Evolutionary conservation across 1,284 basidiomycete genomes (phyloP), one percentile per base, ranked within the genome.

Genomic region (Moesziomyces aphidis): DNA sequence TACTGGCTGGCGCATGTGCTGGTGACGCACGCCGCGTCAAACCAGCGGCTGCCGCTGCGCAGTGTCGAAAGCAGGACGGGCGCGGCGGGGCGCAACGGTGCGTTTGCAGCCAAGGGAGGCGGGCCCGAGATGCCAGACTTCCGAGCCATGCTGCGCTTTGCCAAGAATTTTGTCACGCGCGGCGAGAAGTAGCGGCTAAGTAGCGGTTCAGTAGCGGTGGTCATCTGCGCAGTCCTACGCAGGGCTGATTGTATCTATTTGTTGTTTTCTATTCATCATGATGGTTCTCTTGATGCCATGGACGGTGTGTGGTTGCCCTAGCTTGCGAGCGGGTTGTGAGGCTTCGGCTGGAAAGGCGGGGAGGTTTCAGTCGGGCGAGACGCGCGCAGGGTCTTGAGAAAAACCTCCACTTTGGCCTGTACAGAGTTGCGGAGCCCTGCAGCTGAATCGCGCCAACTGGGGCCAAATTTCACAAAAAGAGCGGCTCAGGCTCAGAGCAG

Each of bases 1-100:
- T 81, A 77, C 54, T 81, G 79, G 79, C 72, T 80, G 8, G 59
- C 67, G 1, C 76, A 80, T 31, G 79, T 80, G 28, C 67, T 80
- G 2, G 73, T 80, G 28, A 79, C 71, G 44, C 79, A 80, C 45
- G 77, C 75, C 26, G 62, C 67, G 4, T 70, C 63, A 24, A 63
- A 74, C 44, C 72, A 74, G 45, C 61, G 63, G 15, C 60, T 74
- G 19, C 72, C 72, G 5, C 53, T 74, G 15, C 66, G 72, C 22
- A 74, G 55, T 45, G 50, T 56, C 19, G 69, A 64, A 17, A 54
- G 69, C 24, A 47, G 60, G 28, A 59, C 59, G 61, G 60, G 63
- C 13, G 69, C 60, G 1, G 26, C 57, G 7, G 50, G 45, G 5
- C 55, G 42, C 46, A 72, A 66, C n/a, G 69, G 69, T 21, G 50